phyloP scores from a whole-genome alignment of 2,329 filamentous ascomycete genomes.

The Grosmannia clavigera region DNA sequence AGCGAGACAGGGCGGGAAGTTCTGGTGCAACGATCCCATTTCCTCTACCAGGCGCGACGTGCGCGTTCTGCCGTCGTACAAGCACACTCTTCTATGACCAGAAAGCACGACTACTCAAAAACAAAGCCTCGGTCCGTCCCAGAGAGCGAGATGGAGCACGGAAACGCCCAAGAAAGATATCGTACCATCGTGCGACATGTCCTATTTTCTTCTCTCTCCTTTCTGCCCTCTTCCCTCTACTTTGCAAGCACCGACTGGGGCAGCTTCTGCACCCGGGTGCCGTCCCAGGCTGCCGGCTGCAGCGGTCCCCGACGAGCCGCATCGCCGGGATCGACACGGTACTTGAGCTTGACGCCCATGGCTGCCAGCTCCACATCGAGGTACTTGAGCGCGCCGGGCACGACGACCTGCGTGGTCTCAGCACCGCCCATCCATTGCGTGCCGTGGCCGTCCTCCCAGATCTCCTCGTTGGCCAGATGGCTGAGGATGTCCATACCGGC shows the following conservation, averaged over 20 bases:
- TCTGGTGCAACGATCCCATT: too few species aligned
- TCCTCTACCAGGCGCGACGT: too few species aligned
- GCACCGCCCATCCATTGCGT: slow-evolving; percentile 77
- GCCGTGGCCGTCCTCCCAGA: slow-evolving; percentile 88
- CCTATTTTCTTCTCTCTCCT: too few species aligned
- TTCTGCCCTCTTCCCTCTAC: not conserved
- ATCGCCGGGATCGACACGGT: slow-evolving; percentile 54
- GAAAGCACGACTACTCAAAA: too few species aligned
- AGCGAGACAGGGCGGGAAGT: too few species aligned
- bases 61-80: too few species aligned
- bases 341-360: slow-evolving; percentile 94
- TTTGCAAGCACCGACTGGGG: not conserved
- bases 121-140: too few species aligned
- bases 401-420: slow-evolving; percentile 80
- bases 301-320: slow-evolving; percentile 41
- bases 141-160: too few species aligned
- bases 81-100: too few species aligned
- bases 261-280: slow-evolving; percentile 3
- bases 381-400: slow-evolving; percentile 85
- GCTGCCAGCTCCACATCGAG: slow-evolving; percentile 89
- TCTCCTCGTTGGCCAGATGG: slow-evolving; percentile 27
- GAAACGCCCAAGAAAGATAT: too few species aligned
- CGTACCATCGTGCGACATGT: too few species aligned
- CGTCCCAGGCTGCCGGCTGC: slow-evolving; percentile 20
- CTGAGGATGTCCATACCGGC: not conserved